Conservation (phyloP, 2,329 filamentous ascomycete species). For the Fusarium pseudonygamai region DNA sequence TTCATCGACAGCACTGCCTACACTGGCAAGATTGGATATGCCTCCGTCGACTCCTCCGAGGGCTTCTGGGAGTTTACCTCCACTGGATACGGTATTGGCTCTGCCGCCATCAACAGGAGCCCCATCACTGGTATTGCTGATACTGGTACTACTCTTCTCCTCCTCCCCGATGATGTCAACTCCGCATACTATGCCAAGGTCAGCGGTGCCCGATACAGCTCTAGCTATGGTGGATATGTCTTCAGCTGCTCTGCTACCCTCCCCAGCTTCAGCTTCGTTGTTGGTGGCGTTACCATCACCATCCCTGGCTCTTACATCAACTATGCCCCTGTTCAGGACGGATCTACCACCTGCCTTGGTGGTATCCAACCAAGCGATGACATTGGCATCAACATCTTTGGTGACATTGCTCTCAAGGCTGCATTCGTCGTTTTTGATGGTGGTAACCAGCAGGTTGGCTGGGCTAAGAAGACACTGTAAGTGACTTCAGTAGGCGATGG, state of each 20-base stretch:
- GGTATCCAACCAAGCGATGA: slow-evolving; percentile 68
- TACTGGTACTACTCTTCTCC: slow-evolving; percentile 71
- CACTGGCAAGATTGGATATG: slow-evolving; percentile 68
- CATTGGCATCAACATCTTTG: slow-evolving; percentile 65
- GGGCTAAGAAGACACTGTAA: slow-evolving; percentile 29
- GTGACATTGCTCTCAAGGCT: slow-evolving; percentile 69
- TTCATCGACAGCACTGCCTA: slow-evolving; percentile 72
- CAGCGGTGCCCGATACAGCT: slow-evolving; percentile 52
- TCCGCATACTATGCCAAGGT: slow-evolving; percentile 60
- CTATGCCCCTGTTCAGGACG: slow-evolving; percentile 56
- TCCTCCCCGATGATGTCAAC: slow-evolving; percentile 64
- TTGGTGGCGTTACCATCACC: slow-evolving; percentile 66
- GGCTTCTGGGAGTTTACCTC: slow-evolving; percentile 71
- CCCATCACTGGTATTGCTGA: slow-evolving; percentile 59
- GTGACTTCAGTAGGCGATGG: neutral
- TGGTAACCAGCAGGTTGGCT: slow-evolving; percentile 35
- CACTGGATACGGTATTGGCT: slow-evolving; percentile 33
- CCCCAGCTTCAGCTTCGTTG: slow-evolving; percentile 63
- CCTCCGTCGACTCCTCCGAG: slow-evolving; percentile 65
- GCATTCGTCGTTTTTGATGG: slow-evolving; percentile 67
- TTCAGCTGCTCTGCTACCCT: slow-evolving; percentile 58
- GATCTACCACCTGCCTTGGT: slow-evolving; percentile 69
- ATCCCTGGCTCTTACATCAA: slow-evolving; percentile 65
- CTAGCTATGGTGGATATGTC: slow-evolving; percentile 54
- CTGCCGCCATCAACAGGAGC: slow-evolving; percentile 43